phyloP scores from a whole-genome alignment of 257 asterid species.

The Scutellaria galericulata region DNA sequence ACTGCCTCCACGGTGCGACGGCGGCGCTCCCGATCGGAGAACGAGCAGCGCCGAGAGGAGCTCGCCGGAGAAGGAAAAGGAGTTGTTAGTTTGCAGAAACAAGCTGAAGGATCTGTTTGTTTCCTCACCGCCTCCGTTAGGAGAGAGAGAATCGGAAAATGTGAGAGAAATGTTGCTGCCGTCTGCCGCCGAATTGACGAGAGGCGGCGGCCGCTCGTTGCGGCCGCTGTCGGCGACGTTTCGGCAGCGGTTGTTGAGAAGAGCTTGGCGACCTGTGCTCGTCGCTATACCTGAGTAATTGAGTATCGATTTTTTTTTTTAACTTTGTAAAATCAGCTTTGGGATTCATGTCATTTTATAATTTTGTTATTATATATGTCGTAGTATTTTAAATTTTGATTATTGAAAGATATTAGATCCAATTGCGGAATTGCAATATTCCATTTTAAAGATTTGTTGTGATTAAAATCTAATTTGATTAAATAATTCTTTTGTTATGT shows the following conservation, averaged over 20 bases:
- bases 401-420: background rate
- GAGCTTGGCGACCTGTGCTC: slow-evolving; percentile 93
- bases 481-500: too few relatives aligned
- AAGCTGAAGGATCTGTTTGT: slow-evolving; percentile 71
- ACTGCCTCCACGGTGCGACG: slow-evolving; percentile 39
- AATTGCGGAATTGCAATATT: background rate
- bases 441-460: too few relatives aligned
- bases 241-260: slow-evolving; percentile 83
- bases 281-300: slow-evolving; percentile 71
- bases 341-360: slow-evolving; percentile 21
- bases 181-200: slow-evolving; percentile 39
- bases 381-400: background rate
- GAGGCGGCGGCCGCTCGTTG: slow-evolving; percentile 48
- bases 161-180: slow-evolving; percentile 48
- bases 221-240: slow-evolving; percentile 83
- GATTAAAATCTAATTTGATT: too few relatives aligned
- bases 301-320: slow-evolving; percentile 11
- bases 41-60: slow-evolving; percentile 28
- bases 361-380: background rate
- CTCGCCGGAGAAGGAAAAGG: slow-evolving; percentile 45
- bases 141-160: slow-evolving; percentile 43
- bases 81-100: slow-evolving; percentile 42
- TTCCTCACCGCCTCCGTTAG: slow-evolving; percentile 75
- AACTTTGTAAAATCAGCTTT: slow-evolving; percentile 16
- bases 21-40: slow-evolving; percentile 46